Evolutionary conservation across 495 filamentous ascomycete genomes (phyloP), one percentile per base, ranked within the genome.

Genomic region (Penicillium maclennaniae): DNA sequence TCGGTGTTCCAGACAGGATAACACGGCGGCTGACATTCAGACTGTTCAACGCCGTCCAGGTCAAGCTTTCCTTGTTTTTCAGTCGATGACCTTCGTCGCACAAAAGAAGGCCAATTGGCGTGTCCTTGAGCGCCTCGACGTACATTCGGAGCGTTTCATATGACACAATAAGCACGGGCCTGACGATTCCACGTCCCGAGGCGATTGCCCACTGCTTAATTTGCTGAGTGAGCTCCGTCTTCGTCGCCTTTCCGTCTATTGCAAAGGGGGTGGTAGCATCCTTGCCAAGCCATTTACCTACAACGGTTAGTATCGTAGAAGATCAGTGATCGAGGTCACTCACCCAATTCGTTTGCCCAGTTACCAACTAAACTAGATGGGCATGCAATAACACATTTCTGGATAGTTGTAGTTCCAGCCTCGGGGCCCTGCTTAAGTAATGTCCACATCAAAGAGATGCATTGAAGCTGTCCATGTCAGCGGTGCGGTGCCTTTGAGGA

Each of bases 311-410:
- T 12, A 12, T 34, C 31, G 10, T 14, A 12, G 10, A 34, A 34
- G 31, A 34, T 3, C 31, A 34, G 31, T 34, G 31, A 14, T 34
- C 9, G 31, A 12, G 4, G 31, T 14, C 6, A 97, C 76, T 99
- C 72, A 70, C 71, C 72, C 21, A 87, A 73, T 69, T 99, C 93
- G 63, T 97, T 97, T 41, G 92, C 93, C 93, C 93, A 99, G 68
- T 99, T 99, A 38, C 88, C 82, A 7, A 99, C 93, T 62, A 99
- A 77, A 78, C 91, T 96, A 0, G 95, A 96, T 1, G 93, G 93
- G 57, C 93, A 99, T n/a, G 91, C 95, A 60, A 99, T 96, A 16
- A 99, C 89, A 49, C 93, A 96, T 69, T 99, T 99, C 57, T 96
- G 88, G 17, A 99, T 97, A 0, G 88, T 92, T 14, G 87, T 74